Base-by-base conservation (phyloP, 371 early-diverging fungal species). In the Mortierella sp. region DNA sequence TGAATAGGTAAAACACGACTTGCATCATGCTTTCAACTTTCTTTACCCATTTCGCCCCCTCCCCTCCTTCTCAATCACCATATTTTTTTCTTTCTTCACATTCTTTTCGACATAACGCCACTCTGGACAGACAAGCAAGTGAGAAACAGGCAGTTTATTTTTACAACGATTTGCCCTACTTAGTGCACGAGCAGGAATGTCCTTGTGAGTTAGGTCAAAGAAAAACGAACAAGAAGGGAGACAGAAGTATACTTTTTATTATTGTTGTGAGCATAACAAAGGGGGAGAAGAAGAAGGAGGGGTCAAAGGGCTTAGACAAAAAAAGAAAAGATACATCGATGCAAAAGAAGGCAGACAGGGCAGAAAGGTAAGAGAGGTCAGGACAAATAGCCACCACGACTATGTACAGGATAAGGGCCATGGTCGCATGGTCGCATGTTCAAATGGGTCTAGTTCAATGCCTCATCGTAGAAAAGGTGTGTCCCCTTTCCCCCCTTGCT, bases 131-230 rank as follows among this genome's bases (percentile, higher is more conserved):
- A 8, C 26, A 26, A 60, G 28, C 42, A 38, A 38, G 42, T 38
- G 42, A 38, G 42, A 38, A 38, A 38, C 42, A 5, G 58, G 63
- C 14, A 42, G 24, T 0, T 38, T 42, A 24, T 63, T 16, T 34
- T 34, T 63, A 31, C 16, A 38, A 24, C 3, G 24, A 21, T 28
- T 38, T 68, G 68, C 42, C 44, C 68, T 68, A 38, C 44, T 42
- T 68, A 38, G 65, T 7, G 65, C 38, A 38, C 65, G 21, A 65
- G 65, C 38, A 65, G 65, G 42, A 24, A 68, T 68, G 68, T 38
- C 68, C 21, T 21, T 11, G 26, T 10, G 16, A 31, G 63, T 50
- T 34, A 65, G 70, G 76, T 76, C 50, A 75, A 57, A 73, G 57
- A 50, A 34, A 34, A 54, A 60, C 9, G 10, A 68, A 9, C 24